phyloP scores from a whole-genome alignment of 2,329 filamentous ascomycete species.

The Phaeosphaeriaceae sp. region DNA sequence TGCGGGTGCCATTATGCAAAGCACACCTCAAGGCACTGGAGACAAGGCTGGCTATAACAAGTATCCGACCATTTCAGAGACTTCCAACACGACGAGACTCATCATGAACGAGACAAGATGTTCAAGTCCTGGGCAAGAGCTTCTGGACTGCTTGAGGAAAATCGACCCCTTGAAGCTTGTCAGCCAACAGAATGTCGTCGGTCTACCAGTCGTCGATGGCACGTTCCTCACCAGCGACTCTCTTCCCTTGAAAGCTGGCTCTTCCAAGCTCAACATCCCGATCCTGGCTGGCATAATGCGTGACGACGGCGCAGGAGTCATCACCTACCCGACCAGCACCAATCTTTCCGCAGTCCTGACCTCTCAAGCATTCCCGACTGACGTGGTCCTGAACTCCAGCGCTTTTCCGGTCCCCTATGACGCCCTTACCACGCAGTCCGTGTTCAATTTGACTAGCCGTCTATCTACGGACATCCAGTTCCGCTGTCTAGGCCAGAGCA shows the following conservation, averaged over 20 bases:
- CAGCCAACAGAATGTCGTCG: conserved; percentile 17
- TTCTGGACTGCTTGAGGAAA: conserved; percentile 30
- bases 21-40: conserved; percentile 25
- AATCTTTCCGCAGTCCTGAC: conserved; percentile 29
- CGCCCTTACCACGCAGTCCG: conserved; percentile 40
- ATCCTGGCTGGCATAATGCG: conserved; percentile 40
- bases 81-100: conserved; percentile 22
- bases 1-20: conserved; percentile 53
- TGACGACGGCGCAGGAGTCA: conserved; percentile 43
- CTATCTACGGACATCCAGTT: conserved; percentile 40
- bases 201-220: conserved; percentile 43
- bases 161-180: conserved; percentile 30
- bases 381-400: conserved; percentile 18
- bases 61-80: conserved; percentile 35
- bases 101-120: conserved; percentile 38
- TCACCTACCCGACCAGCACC: conserved; percentile 28
- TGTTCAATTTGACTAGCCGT: conserved; percentile 44
- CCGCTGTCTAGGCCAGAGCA: conserved; percentile 41
- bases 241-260: conserved; percentile 21
- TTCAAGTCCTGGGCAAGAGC: conserved; percentile 8
- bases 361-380: conserved; percentile 24
- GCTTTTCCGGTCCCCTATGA: conserved; percentile 30
- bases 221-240: conserved; percentile 36
- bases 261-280: conserved; percentile 20
- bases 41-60: conserved; percentile 28